These are phyloP conservation scores for Botrytis fabae DNA, from an alignment of 2,329 filamentous ascomycete genomes.

Conservation along the genomic window DNA sequence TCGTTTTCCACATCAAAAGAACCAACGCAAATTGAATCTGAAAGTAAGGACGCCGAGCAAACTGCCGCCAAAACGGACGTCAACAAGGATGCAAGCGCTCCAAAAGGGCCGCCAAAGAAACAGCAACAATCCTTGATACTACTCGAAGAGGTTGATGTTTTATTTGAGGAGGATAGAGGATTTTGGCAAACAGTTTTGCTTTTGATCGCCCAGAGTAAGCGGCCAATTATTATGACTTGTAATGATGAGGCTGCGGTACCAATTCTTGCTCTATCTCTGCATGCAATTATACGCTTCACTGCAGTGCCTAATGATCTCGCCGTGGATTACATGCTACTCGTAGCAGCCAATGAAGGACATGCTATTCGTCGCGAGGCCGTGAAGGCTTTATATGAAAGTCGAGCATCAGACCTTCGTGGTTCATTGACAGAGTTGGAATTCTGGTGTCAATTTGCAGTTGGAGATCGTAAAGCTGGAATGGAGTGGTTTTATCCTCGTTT, in stretches of 20 bases:
- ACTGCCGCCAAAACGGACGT: conserved; percentile 32
- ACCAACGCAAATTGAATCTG: conserved; percentile 33
- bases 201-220: conserved; percentile 79
- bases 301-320: conserved; percentile 66
- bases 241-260: conserved; percentile 87
- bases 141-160: conserved; percentile 87
- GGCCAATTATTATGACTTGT: conserved; percentile 93
- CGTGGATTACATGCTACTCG: conserved; percentile 75
- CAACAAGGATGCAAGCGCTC: conserved; percentile 11
- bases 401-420: conserved; percentile 72
- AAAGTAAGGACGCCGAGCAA: conserved; percentile 34
- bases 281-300: conserved; percentile 79
- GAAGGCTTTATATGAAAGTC: conserved; percentile 67
- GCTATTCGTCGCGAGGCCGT: conserved; percentile 68
- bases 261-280: conserved; percentile 69
- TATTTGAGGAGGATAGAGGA: conserved; percentile 93
- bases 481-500: conserved; percentile 85
- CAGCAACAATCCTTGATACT: conserved; percentile 96
- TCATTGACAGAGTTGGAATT: conserved; percentile 84
- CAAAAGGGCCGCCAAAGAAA: conserved; percentile 33
- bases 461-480: conserved; percentile 81
- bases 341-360: conserved; percentile 90
- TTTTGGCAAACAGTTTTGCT: conserved; percentile 85
- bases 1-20: conserved; percentile 71
- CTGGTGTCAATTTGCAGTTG: conserved; percentile 96